Evolutionary conservation across 164 flowering plant genomes (phyloP).

Genomic region (Aristolochia fimbriata): DNA sequence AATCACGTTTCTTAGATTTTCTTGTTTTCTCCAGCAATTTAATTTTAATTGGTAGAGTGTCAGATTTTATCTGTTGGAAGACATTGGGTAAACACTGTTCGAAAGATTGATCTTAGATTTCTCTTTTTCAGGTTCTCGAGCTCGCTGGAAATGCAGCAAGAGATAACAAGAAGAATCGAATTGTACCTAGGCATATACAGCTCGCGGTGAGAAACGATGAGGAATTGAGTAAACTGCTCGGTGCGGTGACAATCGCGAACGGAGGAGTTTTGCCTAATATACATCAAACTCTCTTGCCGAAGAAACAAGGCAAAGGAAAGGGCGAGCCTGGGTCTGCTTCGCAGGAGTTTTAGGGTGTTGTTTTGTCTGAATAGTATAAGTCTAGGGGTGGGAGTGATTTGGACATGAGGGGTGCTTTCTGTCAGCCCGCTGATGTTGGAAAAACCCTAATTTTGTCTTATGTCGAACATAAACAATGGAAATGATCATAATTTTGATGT

Average conservation of each 20-base stretch:
- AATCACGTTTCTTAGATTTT: too few species aligned
- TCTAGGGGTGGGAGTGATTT: too few species aligned
- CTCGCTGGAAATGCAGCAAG: conserved; percentile 67
- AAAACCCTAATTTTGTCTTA: too few species aligned
- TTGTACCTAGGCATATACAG: conserved; percentile 64
- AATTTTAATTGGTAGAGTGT: too few species aligned
- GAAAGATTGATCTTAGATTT: not conserved
- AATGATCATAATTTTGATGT: too few species aligned
- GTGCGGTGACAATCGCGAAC: conserved; percentile 50
- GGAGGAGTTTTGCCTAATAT: conserved; percentile 60
- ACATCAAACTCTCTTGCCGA: conserved; percentile 47
- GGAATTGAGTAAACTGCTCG: conserved; percentile 56
- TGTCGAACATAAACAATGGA: too few species aligned
- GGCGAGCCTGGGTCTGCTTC: conserved; percentile 53
- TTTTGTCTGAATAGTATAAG: not conserved
- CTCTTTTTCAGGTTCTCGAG: conserved; percentile 39
- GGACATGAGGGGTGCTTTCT: too few species aligned
- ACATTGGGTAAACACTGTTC: too few species aligned
- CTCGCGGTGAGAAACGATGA: conserved; percentile 69
- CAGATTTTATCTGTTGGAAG: too few species aligned
- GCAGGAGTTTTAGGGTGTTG: conserved; percentile 36
- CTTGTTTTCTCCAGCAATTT: too few species aligned
- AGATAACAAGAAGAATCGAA: conserved; percentile 63
- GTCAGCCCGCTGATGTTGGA: too few species aligned
- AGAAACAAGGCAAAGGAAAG: conserved; percentile 42